Conservation (phyloP, 305 asterid genomes). For the Ilex paraguariensis region DNA sequence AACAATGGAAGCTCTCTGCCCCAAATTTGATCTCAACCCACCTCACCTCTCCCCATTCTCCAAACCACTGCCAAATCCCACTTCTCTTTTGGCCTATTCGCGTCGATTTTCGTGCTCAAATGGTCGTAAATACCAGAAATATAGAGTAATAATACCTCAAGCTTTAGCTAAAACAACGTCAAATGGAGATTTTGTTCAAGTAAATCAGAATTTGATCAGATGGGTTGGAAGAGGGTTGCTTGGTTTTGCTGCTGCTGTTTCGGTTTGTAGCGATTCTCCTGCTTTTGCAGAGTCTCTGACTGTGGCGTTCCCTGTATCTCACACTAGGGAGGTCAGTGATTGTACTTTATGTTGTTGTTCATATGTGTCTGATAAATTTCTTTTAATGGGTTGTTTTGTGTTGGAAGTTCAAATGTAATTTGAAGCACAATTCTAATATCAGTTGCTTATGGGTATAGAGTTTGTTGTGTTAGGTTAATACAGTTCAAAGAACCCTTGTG, state of each 20-base stretch:
- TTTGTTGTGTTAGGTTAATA: constrained; percentile 55
- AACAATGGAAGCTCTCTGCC: constrained; percentile 52
- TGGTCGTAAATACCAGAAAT: constrained; percentile 18
- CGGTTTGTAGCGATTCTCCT: constrained; percentile 48
- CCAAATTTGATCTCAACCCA: constrained; percentile 40
- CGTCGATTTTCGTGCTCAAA: constrained; percentile 20
- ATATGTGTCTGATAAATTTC: not conserved
- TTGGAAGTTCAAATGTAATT: not conserved
- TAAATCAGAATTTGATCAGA: constrained; percentile 36
- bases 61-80: constrained; percentile 34
- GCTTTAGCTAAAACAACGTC: constrained; percentile 21
- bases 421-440: not conserved
- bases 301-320: constrained; percentile 92
- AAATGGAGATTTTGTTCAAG: constrained; percentile 10
- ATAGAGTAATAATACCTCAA: constrained; percentile 15
- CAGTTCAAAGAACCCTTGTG: constrained; percentile 87
- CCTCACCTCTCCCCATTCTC: constrained; percentile 30
- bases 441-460: not conserved
- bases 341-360: not conserved
- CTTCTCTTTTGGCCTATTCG: constrained; percentile 29
- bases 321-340: constrained; percentile 59
- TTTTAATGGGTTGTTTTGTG: not conserved
- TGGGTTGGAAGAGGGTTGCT: constrained; percentile 51
- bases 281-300: constrained; percentile 75
- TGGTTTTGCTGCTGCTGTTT: constrained; percentile 72